Evolutionary conservation across 768 basidiomycete species (phyloP), one percentile per base, ranked within the genome.

Genomic region (Mycena vitilis): DNA sequence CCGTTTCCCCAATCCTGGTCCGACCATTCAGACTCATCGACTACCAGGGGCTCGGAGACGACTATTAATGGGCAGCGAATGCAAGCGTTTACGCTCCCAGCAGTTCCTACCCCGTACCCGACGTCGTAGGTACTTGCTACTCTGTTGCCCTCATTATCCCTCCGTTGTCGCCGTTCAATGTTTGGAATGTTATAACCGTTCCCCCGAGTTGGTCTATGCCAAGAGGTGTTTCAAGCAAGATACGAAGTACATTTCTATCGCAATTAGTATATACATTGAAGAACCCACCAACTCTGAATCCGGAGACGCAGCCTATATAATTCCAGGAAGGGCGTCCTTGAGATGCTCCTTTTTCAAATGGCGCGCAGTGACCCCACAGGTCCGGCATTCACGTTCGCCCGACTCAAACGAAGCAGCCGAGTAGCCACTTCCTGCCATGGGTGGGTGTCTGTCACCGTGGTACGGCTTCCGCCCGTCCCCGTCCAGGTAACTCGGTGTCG

Each of bases 321-420:
- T 71, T 38, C 71, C 71, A 51, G 71, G 71, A 65, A 67, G 15
- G 25, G 63, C 70, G 38, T 74, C 73, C 64, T 73, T 74, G 23
- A 74, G 37, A 48, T 73, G 72, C 53, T 74, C 72, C 58, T 71
- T 73, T 40, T 69, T 73, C 53, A 74, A 40, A 66, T 73, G 73
- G 51, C 63, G 66, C 12, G 72, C 73, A 61, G 47, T 10, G n/a
- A 63, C 70, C 25, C 72, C 69, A 52, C 73, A 74, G 9, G 72
- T 71, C 58, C 57, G 66, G 67, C 73, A 74, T 10, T 22, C 25
- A 18, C 73, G 66, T 49, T 71, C 63, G 57, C 60, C 56, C 0
- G 44, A 34, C 61, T 73, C 70, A 13, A 73, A 74, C 23, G 73
- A 70, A 69, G 54, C 47, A 34, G 63, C 60, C 13, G 71, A 56